Evolutionary conservation across 768 basidiomycete species (phyloP), one percentile per base, ranked within the genome.

Genomic region (Lactarius evosmus): DNA sequence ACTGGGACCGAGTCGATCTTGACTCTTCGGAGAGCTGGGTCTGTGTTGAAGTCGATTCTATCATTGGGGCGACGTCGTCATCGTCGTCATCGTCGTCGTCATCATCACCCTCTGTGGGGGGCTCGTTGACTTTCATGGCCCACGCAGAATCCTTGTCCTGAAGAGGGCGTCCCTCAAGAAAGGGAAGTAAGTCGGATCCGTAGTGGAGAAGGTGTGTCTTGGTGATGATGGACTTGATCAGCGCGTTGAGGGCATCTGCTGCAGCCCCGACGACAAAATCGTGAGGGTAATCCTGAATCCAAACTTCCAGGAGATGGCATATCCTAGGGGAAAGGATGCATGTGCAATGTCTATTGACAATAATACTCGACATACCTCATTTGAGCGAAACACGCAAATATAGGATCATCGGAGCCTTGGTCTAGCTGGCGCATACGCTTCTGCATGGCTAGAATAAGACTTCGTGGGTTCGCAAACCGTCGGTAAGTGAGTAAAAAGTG

Each of bases 361-460:
- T 9, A 27, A 11, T 32, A 27, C 61, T 34, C 8, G 27, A 60
- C 73, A 30, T 69, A 91, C 92, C 87, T 85, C 90, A 93, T 91
- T 72, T 94, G 92, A 7, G 89, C 91, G 74, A 87, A 93, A 69
- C 86, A 89, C 8, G 90, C 89, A 74, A 93, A 89, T 84, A 93
- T 87, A 0, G 88, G 88, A 76, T 94, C 91, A 7, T 85, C 84
- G 14, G 83, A 81, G 19, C 87, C 83, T 59, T 83, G 82, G 70
- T 89, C 87, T 16, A 94, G 77, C 67, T 87, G 84, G 36, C 88
- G 84, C 83, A 93, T 88, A 53, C 90, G 85, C 71, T 91, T 89
- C 74, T 93, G 89, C 88, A 95, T 91, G 6, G 90, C 88, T 51
- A 93, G 78, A n/a, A 95, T 78, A 19, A 95, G 77, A 62, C 82